Evolutionary conservation across 1,284 basidiomycete species (phyloP), one percentile per base, ranked within the genome.

Genomic region (Apiotrichum mycotoxinovorans): DNA sequence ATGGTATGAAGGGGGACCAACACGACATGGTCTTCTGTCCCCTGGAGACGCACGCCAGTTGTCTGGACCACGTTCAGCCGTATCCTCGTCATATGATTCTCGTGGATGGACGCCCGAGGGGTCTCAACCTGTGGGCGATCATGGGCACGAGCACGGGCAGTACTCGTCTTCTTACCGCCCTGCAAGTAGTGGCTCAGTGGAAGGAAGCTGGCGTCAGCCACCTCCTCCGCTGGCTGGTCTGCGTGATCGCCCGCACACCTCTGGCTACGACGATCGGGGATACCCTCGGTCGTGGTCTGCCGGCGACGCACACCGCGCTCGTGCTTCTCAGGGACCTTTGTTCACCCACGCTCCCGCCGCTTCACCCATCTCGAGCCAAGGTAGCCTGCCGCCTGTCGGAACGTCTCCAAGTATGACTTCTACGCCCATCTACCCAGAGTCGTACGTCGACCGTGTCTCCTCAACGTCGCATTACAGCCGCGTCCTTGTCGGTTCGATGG

Each of bases 401-500:
- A 41, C 52, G 1, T 62, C 60, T 2, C 62, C 58, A 20, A 20
- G 38, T 52, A 8, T 45, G 45, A 2, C 30, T 52, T 3, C 15
- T 52, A 3, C 18, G 2, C n/a, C 51, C 1, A 44, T 57, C 15
- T 63, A 60, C 30, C 49, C 61, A 9, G 57, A 59, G 8, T 12
- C 53, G 2, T 54, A 57, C 34, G 25, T 35, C 0, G 61, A 63
- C 11, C 72, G 78, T 11, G 72, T 74, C 17, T 73, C 77, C 38
- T 80, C 83, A 37, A 80, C 85, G 22, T 84, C 85, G 67, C 83
- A 84, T 5, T 91, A 89, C 73, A 89, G 87, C 7, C 84, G 89
- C 49, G 93, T 91, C 1, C 83, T 95, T 7, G 89, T 95, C 56
- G 91, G 91, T 10, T 88, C 89, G 1, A 80, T 93, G 20, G 87